Conservation (phyloP, 805 yeast genomes). For the Candida verbasci region DNA sequence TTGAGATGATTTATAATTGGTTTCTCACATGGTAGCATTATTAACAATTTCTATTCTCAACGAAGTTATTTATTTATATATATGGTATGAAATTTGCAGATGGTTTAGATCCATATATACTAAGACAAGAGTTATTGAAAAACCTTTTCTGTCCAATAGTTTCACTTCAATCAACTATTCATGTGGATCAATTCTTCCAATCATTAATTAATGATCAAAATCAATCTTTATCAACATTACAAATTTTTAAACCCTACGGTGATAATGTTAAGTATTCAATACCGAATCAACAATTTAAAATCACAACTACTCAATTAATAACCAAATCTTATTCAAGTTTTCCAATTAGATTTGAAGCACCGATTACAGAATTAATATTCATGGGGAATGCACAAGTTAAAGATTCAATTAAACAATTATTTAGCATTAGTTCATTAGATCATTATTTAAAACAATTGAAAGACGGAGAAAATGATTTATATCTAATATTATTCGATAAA, state of each 20-base stretch:
- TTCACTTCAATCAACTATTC: conserved; percentile 44
- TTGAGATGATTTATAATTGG: no score
- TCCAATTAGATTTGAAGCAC: conserved; percentile 51
- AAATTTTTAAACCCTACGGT: conserved; percentile 52
- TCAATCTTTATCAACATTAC: conserved; percentile 37
- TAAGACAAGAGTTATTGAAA: conserved; percentile 39
- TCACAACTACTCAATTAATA: conserved; percentile 48
- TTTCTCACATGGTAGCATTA: conserved; percentile 3
- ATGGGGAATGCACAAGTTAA: conserved; percentile 16
- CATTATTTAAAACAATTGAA: conserved; percentile 18
- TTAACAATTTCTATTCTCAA: neutral
- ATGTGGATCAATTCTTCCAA: conserved; percentile 42
- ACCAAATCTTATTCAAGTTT: conserved; percentile 49
- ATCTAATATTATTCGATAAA: conserved; percentile 54
- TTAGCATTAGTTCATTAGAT: conserved; percentile 37
- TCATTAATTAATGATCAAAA: conserved; percentile 28
- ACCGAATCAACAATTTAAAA: conserved; percentile 40
- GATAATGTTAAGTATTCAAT: conserved; percentile 42
- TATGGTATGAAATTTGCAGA: conserved; percentile 19
- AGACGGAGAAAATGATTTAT: conserved; percentile 15
- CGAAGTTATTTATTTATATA: neutral
- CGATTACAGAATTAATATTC: conserved; percentile 36
- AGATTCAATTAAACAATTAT: conserved; percentile 18
- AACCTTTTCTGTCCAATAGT: conserved; percentile 51
- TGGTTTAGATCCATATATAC: conserved; percentile 35